Evolutionary conservation across 2,329 filamentous ascomycete genomes (phyloP), one percentile per base, ranked within the genome.

Genomic region (Cylindrodendrum hubeiense): DNA sequence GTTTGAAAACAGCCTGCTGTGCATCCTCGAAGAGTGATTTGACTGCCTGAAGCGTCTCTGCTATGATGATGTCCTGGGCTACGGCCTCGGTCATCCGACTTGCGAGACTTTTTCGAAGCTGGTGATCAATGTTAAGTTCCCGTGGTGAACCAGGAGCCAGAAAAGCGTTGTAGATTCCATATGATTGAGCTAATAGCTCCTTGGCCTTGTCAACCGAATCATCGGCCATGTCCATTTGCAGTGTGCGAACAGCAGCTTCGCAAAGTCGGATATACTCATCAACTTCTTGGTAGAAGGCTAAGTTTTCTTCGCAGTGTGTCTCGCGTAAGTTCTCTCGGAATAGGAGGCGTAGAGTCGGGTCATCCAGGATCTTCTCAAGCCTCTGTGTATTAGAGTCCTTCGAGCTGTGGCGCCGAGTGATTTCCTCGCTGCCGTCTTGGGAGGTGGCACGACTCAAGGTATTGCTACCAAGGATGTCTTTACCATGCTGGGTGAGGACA

Each of bases 121-220:
- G 92, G 78, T 98, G 95, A 77, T 98, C 96, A 75, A 98, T 98
- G 81, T 98, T 98, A 62, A 98, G 88, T 81, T 98, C 95, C 77
- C 95, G 97, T 1, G 95, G 96, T 50, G 95, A 98, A 1, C 95
- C 95, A 4, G 95, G 95, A 0, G 95, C 96, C 69, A 98, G 82
- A 82, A 98, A 98, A 17, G 95, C 95, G 75, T 98, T 98, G 87
- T 98, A 98, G 68, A 97, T 90, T 72, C 93, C 94, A 81, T 98
- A 98, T 3, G 95, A 95, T 68, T 95, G 94, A 21, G 95, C 96
- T 80, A 98, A 90, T 21, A 95, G 97, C 82, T 98, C 95, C 77
- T 96, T 92, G 74, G 98, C 93, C 7, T 91, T 89, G 76, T 98
- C 95, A 71, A 95, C 88, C 62, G 86, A 85, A 37, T 85, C 86